Evolutionary conservation across 164 flowering plant species (phyloP).

Genomic region (Vitis cinerea): DNA sequence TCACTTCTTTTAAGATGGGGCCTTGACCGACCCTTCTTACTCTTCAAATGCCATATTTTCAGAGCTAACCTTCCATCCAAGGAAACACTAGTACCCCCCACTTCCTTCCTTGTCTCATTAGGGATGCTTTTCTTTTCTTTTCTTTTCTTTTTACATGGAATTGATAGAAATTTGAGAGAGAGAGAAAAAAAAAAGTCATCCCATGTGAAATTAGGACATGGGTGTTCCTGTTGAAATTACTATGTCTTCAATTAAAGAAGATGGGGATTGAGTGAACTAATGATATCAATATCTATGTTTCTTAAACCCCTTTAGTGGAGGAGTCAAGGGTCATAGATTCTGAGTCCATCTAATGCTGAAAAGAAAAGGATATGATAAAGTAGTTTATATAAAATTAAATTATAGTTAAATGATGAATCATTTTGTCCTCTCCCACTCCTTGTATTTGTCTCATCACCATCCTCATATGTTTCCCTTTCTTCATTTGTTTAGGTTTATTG

Average conservation of each 20-base stretch:
- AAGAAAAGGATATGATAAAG: conserved; percentile 2
- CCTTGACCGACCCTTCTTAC: conserved; percentile 19
- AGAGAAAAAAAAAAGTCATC: too few relatives aligned
- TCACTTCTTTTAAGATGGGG: conserved; percentile 29
- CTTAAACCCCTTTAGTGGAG: conserved; percentile 40
- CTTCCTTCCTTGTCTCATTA: neutral
- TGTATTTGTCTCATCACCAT: neutral
- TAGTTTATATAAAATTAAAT: neutral
- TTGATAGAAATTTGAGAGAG: neutral
- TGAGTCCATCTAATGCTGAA: conserved; percentile 14
- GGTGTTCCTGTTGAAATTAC: neutral
- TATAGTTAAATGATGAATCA: neutral
- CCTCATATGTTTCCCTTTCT: neutral
- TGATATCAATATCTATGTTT: conserved; percentile 1
- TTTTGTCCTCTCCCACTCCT: neutral
- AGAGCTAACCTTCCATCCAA: conserved; percentile 3
- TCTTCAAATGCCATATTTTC: neutral
- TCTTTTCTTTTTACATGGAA: neutral
- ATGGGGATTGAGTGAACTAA: conserved; percentile 11
- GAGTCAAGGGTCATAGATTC: conserved; percentile 63
- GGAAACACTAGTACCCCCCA: neutral
- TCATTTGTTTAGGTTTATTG: neutral
- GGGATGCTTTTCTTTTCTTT: neutral
- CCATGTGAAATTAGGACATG: neutral
- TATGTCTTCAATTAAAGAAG: neutral